A percentile compares a stretch with the other conserved stretches of the same genome.
phyloP scores from a whole-genome alignment of 768 basidiomycete species.

The Lactifluus hygrophoroides region DNA sequence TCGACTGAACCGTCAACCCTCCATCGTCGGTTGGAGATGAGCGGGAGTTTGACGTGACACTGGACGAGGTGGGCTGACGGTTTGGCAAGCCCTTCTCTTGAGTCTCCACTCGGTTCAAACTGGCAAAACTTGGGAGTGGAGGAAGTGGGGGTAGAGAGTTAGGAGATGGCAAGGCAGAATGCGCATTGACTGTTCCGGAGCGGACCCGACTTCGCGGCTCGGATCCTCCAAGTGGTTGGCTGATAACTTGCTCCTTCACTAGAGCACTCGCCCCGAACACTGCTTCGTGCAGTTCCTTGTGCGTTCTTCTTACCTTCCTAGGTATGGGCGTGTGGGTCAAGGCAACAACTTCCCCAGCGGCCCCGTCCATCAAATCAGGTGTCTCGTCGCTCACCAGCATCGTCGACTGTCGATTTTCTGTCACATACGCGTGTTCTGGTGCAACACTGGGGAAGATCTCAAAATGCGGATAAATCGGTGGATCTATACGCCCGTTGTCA shows the following conservation, averaged over 20 bases:
- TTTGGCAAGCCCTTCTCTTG: neutral
- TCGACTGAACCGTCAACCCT: neutral
- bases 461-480: conserved; percentile 24
- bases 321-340: neutral
- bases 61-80: neutral
- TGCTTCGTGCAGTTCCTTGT: conserved; percentile 9
- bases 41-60: neutral
- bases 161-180: conserved; percentile 10
- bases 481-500: conserved; percentile 15
- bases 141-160: conserved; percentile 20
- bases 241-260: neutral
- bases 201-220: conserved; percentile 13
- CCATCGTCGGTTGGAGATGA: neutral
- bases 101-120: too few relatives aligned
- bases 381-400: neutral
- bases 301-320: neutral
- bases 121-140: conserved; percentile 11
- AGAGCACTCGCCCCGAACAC: neutral
- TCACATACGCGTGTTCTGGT: neutral
- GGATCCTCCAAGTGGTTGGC: neutral
- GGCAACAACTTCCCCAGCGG: neutral
- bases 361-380: neutral
- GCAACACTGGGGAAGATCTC: conserved; percentile 20
- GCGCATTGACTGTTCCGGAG: conserved; percentile 17
- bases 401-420: neutral